Base-by-base conservation (phyloP, 306 rosid genomes). In the Prosopis cineraria region DNA sequence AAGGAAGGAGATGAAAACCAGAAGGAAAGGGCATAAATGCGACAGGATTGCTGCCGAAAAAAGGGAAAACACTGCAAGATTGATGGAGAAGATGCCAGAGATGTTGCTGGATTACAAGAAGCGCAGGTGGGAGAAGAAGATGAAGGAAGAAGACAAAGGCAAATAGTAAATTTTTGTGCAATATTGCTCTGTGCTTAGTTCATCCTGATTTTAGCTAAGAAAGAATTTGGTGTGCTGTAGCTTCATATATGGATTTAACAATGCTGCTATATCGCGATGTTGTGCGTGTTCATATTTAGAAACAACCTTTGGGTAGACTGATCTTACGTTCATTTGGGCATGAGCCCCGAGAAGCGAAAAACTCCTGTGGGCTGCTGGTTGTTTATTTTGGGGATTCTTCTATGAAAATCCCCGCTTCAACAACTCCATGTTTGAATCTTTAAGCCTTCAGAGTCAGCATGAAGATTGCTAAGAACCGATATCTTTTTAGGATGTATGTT, bases 101-200 rank as follows among this genome's bases (percentile, higher is more conserved):
- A 89, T 91, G 97, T 83, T 94, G 82, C 85, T 85, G 48, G 88
- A 86, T 30, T 85, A 79, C 87, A 94, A 91, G 93, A 94, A 90
- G 88, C 96, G 91, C 69, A 83, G 56, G 82, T 91, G 98, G 98
- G 93, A 82, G 86, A 91, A 91, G 90, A 91, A 89, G 96, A 94
- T 94, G 97, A 91, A 94, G 88, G 97, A 94, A 80, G 98, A 94
- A 83, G 94, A 94, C 83, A 94, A 94, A 89, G 75, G 36, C 43
- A 91, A 90, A 37, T 47, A 14, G 47, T 88, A 78, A 84, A 77
- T 73, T 63, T 72, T 62, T 48, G 29, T 39, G 22, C 67, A 50
- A 10, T 68, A 60, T 81, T 55, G 43, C 69, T 64, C 44, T 52
- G 56, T 34, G 72, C 72, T 82, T 33, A 31, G 55, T 29, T 67